phyloP scores from a whole-genome alignment of 768 basidiomycete genomes.

The Jaapia argillacea region DNA sequence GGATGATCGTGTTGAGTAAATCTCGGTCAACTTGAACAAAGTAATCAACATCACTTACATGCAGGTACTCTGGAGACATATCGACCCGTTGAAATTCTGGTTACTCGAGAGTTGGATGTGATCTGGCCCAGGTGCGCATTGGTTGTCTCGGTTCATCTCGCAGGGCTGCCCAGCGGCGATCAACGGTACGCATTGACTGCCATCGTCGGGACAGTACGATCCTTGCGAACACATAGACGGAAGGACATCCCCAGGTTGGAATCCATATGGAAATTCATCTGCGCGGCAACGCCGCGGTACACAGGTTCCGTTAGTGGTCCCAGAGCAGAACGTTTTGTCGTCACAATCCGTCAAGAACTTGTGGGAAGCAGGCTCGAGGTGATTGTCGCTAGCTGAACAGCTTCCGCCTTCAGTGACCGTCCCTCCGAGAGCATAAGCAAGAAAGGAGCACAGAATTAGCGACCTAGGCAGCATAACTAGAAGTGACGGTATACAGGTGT shows the following conservation, averaged over 20 bases:
- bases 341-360: constrained; percentile 54
- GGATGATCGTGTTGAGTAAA: no score
- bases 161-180: constrained; percentile 35
- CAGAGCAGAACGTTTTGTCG: constrained; percentile 46
- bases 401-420: constrained; percentile 4
- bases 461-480: no score
- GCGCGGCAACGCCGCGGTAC: constrained; percentile 42
- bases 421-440: neutral
- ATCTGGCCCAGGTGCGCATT: constrained; percentile 32
- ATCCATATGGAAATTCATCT: constrained; percentile 54
- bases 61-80: constrained; percentile 51
- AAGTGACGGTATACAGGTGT: no score
- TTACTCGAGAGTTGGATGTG: constrained; percentile 28
- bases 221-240: constrained; percentile 44
- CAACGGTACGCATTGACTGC: constrained; percentile 39
- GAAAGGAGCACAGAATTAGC: no score
- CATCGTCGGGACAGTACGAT: constrained; percentile 62
- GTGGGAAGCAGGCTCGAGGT: constrained; percentile 42
- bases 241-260: constrained; percentile 22
- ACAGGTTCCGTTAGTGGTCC: constrained; percentile 33
- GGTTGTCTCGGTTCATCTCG: constrained; percentile 55
- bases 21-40: neutral
- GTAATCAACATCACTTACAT: constrained; percentile 28
- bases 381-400: constrained; percentile 37
- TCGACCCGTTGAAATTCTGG: constrained; percentile 39